phyloP scores from a whole-genome alignment of 352 stramenopile genomes.

The Globisporangium cylindrosporum region DNA sequence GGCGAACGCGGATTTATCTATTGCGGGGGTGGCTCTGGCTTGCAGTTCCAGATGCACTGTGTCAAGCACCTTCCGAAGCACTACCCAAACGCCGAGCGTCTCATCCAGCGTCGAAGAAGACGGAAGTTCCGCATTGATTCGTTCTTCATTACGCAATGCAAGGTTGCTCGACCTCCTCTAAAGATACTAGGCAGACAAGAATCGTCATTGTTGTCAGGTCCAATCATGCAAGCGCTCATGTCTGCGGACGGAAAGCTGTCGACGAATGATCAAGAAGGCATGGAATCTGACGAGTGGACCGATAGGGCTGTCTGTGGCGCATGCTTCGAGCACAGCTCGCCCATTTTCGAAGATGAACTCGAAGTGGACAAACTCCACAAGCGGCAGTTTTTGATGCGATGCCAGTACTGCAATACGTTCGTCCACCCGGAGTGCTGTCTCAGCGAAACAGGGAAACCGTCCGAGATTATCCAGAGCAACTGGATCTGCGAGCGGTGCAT shows the following conservation, averaged over 20 bases:
- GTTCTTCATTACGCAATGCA: constrained; percentile 66
- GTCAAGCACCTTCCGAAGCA: constrained; percentile 46
- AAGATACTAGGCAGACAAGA: constrained; percentile 17
- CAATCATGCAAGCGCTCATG: constrained; percentile 52
- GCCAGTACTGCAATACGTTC: constrained; percentile 81
- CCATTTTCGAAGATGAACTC: constrained; percentile 37
- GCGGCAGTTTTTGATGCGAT: constrained; percentile 83
- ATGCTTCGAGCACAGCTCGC: constrained; percentile 73
- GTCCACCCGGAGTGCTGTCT: constrained; percentile 80
- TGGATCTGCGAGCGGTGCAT: constrained; percentile 86
- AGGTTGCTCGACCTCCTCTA: constrained; percentile 20
- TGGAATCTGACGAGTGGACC: constrained; percentile 42
- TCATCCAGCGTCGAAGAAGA: constrained; percentile 46
- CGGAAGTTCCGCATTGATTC: constrained; percentile 71
- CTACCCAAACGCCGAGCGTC: constrained; percentile 41
- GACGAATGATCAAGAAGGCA: constrained; percentile 13
- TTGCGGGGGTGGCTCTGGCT: constrained; percentile 61
- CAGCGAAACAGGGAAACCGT: constrained; percentile 58
- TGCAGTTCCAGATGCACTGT: constrained; percentile 72
- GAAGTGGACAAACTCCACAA: constrained; percentile 59
- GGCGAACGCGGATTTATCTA: constrained; percentile 59
- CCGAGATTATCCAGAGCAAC: constrained; percentile 65
- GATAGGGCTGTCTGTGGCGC: constrained; percentile 70
- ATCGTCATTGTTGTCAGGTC: constrained; percentile 44
- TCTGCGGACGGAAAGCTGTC: constrained; percentile 32